Conservation (phyloP, 441 rosid species). For the Dalechampia spathulata region DNA sequence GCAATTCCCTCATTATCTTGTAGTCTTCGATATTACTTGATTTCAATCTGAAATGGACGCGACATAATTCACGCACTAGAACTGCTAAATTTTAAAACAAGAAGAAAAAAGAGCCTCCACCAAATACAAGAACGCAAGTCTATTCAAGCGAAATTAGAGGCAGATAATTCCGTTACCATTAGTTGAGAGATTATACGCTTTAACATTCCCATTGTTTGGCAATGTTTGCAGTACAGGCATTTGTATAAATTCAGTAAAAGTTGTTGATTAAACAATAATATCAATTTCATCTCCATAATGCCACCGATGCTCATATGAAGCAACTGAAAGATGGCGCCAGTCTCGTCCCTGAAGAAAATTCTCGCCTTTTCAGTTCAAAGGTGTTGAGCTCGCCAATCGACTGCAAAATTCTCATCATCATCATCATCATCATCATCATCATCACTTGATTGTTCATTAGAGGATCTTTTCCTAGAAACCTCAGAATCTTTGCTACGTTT, state of each 20-base stretch:
- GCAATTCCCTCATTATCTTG: too few species aligned
- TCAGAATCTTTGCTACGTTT: constrained; percentile 43
- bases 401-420: constrained; percentile 48
- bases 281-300: neutral
- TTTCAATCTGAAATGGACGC: too few species aligned
- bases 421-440: constrained; percentile 50
- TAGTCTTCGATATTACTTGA: too few species aligned
- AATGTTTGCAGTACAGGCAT: neutral
- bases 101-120: too few species aligned
- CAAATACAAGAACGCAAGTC: too few species aligned
- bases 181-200: too few species aligned
- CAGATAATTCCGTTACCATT: too few species aligned
- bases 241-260: neutral
- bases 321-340: neutral
- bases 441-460: constrained; percentile 45
- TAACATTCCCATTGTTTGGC: too few species aligned
- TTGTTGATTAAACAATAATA: neutral
- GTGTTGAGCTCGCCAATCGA: constrained; percentile 99
- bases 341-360: neutral
- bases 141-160: too few species aligned
- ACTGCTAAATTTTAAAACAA: too few species aligned
- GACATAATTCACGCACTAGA: too few species aligned
- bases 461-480: constrained; percentile 29
- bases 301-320: neutral
- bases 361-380: constrained; percentile 49